These are phyloP conservation scores for Botrytis pseudocinerea DNA, from an alignment of 2,329 filamentous ascomycete genomes.

Conservation along the genomic window DNA sequence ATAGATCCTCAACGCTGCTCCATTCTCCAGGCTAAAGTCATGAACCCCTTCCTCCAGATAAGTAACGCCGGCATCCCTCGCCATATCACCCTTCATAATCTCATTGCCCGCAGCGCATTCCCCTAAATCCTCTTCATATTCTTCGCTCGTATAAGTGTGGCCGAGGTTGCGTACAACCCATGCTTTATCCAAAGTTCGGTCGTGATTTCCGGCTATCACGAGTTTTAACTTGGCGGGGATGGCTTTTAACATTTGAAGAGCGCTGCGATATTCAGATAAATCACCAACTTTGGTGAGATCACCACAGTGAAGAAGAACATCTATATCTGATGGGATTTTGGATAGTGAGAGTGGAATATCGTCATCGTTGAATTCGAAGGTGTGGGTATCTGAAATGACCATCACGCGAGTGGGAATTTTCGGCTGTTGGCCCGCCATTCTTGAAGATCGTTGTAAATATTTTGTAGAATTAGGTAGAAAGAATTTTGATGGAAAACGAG, in stretches of 20 bases:
- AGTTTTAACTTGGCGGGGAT: conserved; percentile 58
- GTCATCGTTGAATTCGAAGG: conserved; percentile 32
- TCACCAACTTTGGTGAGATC: conserved; percentile 41
- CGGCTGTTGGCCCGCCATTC: conserved; percentile 2
- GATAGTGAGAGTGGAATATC: conserved; percentile 39
- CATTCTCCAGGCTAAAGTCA: conserved; percentile 38
- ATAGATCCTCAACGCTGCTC: conserved; percentile 40
- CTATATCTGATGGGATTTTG: conserved; percentile 24
- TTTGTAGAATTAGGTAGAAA: neutral
- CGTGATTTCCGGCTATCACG: conserved; percentile 64
- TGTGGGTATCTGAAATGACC: conserved; percentile 39
- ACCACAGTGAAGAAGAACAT: conserved; percentile 45
- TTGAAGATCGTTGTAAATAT: neutral
- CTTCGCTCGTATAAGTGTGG: neutral
- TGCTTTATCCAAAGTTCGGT: conserved; percentile 55
- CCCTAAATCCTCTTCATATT: neutral
- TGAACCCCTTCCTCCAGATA: conserved; percentile 41
- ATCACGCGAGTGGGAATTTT: conserved; percentile 35
- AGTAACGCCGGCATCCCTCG: conserved; percentile 35
- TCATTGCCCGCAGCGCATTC: conserved; percentile 29
- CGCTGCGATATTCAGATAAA: conserved; percentile 34
- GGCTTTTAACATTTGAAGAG: conserved; percentile 31
- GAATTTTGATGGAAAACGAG: neutral
- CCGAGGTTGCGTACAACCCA: conserved; percentile 13
- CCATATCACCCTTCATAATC: conserved; percentile 33